Percentiles rank a stretch among this genome's conserved stretches.
These are phyloP conservation scores for Rutstroemia sp. DNA, from an alignment of 2,329 filamentous ascomycete genomes.

Conservation along the genomic window DNA sequence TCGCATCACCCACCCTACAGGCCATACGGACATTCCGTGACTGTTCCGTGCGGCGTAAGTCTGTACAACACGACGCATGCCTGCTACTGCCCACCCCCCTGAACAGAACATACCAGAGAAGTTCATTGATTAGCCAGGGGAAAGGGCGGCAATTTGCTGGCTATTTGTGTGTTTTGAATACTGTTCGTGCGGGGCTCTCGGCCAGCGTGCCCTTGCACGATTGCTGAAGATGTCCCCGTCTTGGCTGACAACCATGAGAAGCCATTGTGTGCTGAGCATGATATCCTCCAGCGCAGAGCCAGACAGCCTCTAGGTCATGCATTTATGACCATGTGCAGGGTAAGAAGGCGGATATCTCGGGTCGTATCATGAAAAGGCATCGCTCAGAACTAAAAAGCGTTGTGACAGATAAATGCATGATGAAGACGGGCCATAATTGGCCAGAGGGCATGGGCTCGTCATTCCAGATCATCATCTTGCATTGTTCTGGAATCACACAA, in stretches of 20 bases:
- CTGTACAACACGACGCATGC: not conserved
- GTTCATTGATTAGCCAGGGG: not conserved
- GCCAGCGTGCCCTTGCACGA: not conserved
- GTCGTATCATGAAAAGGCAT: not conserved
- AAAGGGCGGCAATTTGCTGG: not conserved
- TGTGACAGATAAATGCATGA: not conserved
- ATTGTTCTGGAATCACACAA: not conserved
- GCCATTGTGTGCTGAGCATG: not conserved
- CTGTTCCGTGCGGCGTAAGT: not conserved
- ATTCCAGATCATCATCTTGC: not conserved
- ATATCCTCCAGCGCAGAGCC: not conserved
- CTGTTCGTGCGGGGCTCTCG: not conserved
- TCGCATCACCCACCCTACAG: not conserved
- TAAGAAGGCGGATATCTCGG: not conserved
- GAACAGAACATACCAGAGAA: not conserved
- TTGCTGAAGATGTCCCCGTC: not conserved
- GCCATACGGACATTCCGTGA: not conserved
- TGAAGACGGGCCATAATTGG: not conserved
- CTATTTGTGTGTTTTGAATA: not conserved
- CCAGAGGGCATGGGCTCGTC: not conserved
- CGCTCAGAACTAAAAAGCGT: not conserved
- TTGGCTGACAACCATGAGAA: not conserved
- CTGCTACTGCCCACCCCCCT: not conserved
- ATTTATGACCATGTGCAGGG: not conserved
- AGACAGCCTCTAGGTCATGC: not conserved